Conservation (phyloP, 495 filamentous ascomycete species). For the Neurospora terricola region DNA sequence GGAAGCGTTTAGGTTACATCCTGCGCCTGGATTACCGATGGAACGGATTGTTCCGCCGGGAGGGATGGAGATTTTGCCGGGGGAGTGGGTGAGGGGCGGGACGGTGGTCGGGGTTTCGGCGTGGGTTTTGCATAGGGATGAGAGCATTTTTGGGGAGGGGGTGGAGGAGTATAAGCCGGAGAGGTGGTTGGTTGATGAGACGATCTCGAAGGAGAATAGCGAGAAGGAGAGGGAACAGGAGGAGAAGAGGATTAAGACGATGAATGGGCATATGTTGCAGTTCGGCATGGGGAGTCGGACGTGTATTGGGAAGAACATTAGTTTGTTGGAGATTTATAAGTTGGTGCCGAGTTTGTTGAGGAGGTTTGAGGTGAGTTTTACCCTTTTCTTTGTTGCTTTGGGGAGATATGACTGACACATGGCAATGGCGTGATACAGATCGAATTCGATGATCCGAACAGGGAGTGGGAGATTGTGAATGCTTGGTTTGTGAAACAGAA, state of each 20-base stretch:
- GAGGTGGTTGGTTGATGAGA: slow-evolving; percentile 40
- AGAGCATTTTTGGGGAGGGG: slow-evolving; percentile 49
- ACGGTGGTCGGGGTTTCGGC: slow-evolving; percentile 54
- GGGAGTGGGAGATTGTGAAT: slow-evolving; percentile 58
- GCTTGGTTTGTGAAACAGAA: slow-evolving; percentile 66
- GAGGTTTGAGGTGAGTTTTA: slow-evolving; percentile 48
- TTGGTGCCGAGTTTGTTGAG: slow-evolving; percentile 63
- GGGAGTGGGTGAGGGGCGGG: slow-evolving; percentile 46
- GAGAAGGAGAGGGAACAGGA: slow-evolving; percentile 18
- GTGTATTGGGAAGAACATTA: slow-evolving; percentile 66
- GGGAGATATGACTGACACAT: slow-evolving; percentile 1
- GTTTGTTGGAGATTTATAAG: slow-evolving; percentile 70
- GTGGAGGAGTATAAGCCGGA: slow-evolving; percentile 49
- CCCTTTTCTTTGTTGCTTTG: neutral
- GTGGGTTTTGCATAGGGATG: slow-evolving; percentile 51
- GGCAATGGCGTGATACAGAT: slow-evolving; percentile 27
- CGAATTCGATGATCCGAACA: slow-evolving; percentile 44
- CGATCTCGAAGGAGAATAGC: too few relatives aligned
- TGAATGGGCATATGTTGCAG: slow-evolving; percentile 52
- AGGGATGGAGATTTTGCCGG: slow-evolving; percentile 41
- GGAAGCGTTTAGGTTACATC: slow-evolving; percentile 58
- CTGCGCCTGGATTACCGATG: slow-evolving; percentile 50
- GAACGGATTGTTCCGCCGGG: slow-evolving; percentile 53
- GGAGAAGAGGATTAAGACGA: slow-evolving; percentile 39
- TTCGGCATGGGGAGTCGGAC: slow-evolving; percentile 51